A percentile compares a stretch with the other conserved stretches of the same genome.
Evolutionary conservation across 2,329 filamentous ascomycete genomes (phyloP).

Genomic region (Neonectria magnoliae): DNA sequence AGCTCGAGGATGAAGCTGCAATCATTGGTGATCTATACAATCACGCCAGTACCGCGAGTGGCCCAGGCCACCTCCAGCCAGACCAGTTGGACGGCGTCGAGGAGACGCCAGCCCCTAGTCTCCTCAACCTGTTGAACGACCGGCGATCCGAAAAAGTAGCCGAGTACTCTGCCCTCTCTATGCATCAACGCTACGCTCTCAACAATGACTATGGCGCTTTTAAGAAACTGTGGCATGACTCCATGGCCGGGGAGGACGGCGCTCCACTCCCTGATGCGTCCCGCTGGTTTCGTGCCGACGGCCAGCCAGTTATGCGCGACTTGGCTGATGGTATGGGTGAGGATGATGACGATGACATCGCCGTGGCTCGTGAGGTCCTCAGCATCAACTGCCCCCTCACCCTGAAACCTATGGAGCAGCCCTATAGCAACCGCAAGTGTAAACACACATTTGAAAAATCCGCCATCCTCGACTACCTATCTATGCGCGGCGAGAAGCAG

Average conservation of each 20-base stretch:
- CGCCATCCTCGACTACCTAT: constrained; percentile 67
- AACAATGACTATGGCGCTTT: constrained; percentile 70
- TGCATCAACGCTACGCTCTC: constrained; percentile 61
- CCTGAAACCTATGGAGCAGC: constrained; percentile 70
- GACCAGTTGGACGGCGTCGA: constrained; percentile 19
- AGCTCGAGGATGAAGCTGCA: constrained; percentile 59
- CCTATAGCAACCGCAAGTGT: constrained; percentile 73
- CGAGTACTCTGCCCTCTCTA: constrained; percentile 55
- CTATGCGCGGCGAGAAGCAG: constrained; percentile 54
- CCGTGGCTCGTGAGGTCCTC: constrained; percentile 70
- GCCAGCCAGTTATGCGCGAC: constrained; percentile 52
- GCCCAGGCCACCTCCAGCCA: not conserved
- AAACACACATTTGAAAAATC: constrained; percentile 77
- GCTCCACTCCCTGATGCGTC: constrained; percentile 63
- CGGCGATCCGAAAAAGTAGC: constrained; percentile 49
- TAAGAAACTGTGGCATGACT: constrained; percentile 67
- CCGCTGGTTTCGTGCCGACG: constrained; percentile 63
- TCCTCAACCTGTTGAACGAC: constrained; percentile 48
- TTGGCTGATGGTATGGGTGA: constrained; percentile 49
- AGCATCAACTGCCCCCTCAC: constrained; percentile 78
- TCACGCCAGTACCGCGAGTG: constrained; percentile 31
- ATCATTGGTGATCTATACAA: constrained; percentile 52
- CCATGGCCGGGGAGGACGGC: constrained; percentile 58
- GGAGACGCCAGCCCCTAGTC: constrained; percentile 39
- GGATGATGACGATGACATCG: constrained; percentile 74